A percentile compares a stretch with the other conserved stretches of the same genome.
These are phyloP conservation scores for Fusarium nurragi DNA, from an alignment of 2,329 filamentous ascomycete species.

Conservation along the genomic window DNA sequence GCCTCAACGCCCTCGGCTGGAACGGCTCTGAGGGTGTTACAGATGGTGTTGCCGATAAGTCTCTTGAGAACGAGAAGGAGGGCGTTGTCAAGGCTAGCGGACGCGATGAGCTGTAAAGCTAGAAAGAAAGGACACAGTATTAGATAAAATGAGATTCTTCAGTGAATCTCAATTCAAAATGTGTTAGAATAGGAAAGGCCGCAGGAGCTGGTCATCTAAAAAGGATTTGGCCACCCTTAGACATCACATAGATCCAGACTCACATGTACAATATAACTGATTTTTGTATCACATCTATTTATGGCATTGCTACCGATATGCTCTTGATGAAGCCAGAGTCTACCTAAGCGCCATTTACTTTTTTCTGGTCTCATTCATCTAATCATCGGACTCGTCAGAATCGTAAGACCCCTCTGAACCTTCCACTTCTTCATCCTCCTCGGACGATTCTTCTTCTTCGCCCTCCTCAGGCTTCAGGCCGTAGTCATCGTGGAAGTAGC, in stretches of 20 bases:
- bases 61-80: conserved; percentile 48
- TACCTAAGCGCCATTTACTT: conserved; percentile 19
- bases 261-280: conserved; percentile 36
- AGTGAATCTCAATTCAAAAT: neutral
- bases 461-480: conserved; percentile 77
- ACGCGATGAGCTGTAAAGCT: conserved; percentile 73
- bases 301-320: conserved; percentile 37
- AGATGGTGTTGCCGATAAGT: conserved; percentile 50
- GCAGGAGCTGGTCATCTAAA: conserved; percentile 17
- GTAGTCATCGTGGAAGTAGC: conserved; percentile 89
- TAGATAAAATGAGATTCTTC: conserved; percentile 8
- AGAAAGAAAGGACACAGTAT: neutral
- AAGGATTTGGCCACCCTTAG: conserved; percentile 12
- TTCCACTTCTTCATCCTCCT: conserved; percentile 54
- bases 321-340: conserved; percentile 23
- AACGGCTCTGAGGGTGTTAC: conserved; percentile 65
- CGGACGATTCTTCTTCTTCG: conserved; percentile 61
- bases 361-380: conserved; percentile 12
- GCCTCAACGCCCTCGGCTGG: conserved; percentile 91
- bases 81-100: conserved; percentile 74
- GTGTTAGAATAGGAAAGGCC: conserved; percentile 16
- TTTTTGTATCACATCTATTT: conserved; percentile 20
- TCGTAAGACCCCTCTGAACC: conserved; percentile 47
- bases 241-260: conserved; percentile 25
- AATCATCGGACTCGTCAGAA: conserved; percentile 43